Base-by-base conservation (phyloP, 2,329 filamentous ascomycete genomes). In the Juglanconis juglandina region DNA sequence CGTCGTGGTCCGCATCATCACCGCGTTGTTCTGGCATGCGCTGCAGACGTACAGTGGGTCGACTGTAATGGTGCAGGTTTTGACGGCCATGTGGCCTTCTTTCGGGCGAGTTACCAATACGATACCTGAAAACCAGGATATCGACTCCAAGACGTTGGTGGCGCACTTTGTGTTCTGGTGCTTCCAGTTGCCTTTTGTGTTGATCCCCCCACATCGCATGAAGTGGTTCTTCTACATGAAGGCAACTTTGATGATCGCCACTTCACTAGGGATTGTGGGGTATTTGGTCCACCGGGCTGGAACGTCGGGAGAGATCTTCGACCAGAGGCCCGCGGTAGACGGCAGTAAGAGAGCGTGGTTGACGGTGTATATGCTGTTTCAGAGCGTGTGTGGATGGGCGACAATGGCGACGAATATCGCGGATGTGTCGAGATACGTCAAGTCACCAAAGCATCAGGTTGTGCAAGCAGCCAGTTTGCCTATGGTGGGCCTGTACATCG, bases 51-150 rank as follows among this genome's bases (percentile, higher is more conserved):
- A 66, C 34, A 66, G 65, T 35, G 72, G 72, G 5, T 67, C 68
- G 1, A 67, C 66, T 6, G 68, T 67, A 41, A 64, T 74, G n/a
- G 70, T 67, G 10, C 65, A 70, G 42, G 69, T 74, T 54, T 67
- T 75, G 9, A 63, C 66, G 2, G 70, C 73, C n/a, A 75, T 77
- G 60, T 78, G 75, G 75, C 75, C 76, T 1, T 72, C 70, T 30
- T 77, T 75, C 61, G 64, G 67, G 11, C 69, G 67, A 56, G 71
- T 80, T 17, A 74, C 74, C 5, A 79, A 80, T 60, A 70, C 72
- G 33, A 70, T 81, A 32, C 69, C 75, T 1, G 68, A 66, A 1
- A 70, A 65, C 46, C 72, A 73, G 13, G 74, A 74, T 61, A 69
- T 69, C 44, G 71, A 70, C 0, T 66, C 63, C 9, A 62, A 65